Conservation (phyloP, 1,284 basidiomycete species). For the Nidula niveotomentosa region DNA sequence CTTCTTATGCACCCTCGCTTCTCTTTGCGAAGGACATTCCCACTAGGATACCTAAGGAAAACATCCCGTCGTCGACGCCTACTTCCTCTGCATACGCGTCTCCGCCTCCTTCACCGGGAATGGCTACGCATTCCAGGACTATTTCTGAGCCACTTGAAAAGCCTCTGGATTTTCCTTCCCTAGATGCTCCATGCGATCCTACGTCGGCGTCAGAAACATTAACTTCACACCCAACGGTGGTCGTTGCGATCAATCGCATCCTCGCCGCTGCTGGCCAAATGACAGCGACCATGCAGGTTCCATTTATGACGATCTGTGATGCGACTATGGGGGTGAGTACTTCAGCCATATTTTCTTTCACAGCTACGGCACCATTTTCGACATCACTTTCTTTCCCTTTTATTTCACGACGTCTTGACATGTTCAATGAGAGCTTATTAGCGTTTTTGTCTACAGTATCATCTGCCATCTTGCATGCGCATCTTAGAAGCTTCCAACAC, state of each 20-base stretch:
- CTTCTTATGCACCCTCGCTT: not conserved
- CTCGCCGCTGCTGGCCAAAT: constrained; percentile 70
- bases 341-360: not conserved
- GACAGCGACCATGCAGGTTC: constrained; percentile 57
- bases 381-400: not conserved
- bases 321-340: constrained; percentile 60
- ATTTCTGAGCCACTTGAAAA: constrained; percentile 6
- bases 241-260: constrained; percentile 58
- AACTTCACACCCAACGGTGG: constrained; percentile 55
- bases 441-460: constrained; percentile 43
- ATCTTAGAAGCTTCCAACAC: constrained; percentile 67
- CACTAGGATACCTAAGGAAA: not conserved
- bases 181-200: constrained; percentile 48
- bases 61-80: not conserved
- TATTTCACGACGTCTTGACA: too few species aligned
- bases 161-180: constrained; percentile 53
- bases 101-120: constrained; percentile 37
- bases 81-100: constrained; percentile 30
- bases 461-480: constrained; percentile 68
- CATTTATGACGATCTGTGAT: constrained; percentile 68
- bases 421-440: not conserved
- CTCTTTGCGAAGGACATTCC: not conserved
- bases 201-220: constrained; percentile 49
- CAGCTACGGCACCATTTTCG: not conserved
- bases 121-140: constrained; percentile 6